A percentile compares a stretch with the other conserved stretches of the same genome.
Evolutionary conservation across 116 monocot genomes (phyloP).

Genomic region (Zostera marina): DNA sequence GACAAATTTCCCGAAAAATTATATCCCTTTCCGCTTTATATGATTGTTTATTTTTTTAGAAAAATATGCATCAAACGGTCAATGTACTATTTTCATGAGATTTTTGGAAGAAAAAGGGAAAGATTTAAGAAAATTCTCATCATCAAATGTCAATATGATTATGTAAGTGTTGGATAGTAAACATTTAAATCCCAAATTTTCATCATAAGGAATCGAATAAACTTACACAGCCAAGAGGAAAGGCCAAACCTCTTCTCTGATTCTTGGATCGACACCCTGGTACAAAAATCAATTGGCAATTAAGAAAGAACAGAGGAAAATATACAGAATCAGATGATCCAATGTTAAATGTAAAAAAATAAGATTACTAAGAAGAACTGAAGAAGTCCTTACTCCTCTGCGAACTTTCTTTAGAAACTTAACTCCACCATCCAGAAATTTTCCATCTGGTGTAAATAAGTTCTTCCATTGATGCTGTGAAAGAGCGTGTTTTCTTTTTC

Average conservation of each 20-base stretch:
- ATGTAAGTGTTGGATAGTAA: background rate
- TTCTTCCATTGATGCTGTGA: constrained; percentile 44
- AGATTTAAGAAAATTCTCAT: no score
- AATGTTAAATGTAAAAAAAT: background rate
- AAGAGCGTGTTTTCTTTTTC: constrained; percentile 56
- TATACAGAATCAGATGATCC: background rate
- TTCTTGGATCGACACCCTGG: constrained; percentile 52
- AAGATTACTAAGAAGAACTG: background rate
- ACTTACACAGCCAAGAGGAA: constrained; percentile 64
- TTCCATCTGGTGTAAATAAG: constrained; percentile 54
- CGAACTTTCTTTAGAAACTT: constrained; percentile 76
- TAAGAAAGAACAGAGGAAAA: background rate
- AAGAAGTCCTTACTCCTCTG: constrained; percentile 8
- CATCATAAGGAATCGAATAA: background rate
- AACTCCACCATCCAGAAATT: constrained; percentile 49
- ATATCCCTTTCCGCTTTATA: background rate
- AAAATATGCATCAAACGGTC: no score
- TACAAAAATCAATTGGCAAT: background rate
- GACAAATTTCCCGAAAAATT: background rate
- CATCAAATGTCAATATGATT: background rate
- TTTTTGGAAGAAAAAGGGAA: no score
- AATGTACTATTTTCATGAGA: no score
- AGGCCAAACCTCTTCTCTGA: constrained; percentile 61
- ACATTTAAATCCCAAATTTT: background rate
- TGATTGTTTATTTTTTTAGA: no score